Conservation (phyloP, 257 asterid genomes). For the Solanum medicagineum region DNA sequence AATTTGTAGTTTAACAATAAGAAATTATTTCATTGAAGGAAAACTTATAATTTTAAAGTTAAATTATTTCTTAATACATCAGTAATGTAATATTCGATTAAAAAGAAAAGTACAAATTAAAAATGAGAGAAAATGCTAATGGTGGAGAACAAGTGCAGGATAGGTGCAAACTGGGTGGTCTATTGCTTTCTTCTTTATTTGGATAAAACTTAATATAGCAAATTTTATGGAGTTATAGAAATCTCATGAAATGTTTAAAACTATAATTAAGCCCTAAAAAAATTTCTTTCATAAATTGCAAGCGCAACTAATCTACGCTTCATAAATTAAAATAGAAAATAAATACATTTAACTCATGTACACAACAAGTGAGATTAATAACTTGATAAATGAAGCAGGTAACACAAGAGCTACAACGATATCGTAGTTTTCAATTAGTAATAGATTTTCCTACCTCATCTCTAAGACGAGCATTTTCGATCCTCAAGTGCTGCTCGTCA, state of each 20-base stretch:
- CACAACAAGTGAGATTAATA: neutral
- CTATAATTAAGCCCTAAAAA: neutral
- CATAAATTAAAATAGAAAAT: neutral
- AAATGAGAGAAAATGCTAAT: neutral
- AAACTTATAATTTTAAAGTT: neutral
- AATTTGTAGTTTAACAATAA: neutral
- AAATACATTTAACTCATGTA: neutral
- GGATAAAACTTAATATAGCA: neutral
- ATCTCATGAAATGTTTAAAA: neutral
- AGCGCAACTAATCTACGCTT: no score
- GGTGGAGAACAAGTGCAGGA: neutral
- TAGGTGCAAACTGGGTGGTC: neutral
- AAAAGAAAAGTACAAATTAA: neutral
- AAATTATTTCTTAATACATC: neutral
- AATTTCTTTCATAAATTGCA: neutral
- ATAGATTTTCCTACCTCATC: constrained; percentile 35
- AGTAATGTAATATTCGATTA: neutral
- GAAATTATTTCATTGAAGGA: neutral
- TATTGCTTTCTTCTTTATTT: neutral
- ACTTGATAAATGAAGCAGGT: neutral
- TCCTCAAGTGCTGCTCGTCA: constrained; percentile 70
- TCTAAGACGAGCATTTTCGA: constrained; percentile 62
- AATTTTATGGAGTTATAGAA: neutral
- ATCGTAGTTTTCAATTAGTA: neutral
- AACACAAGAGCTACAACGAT: neutral